Evolutionary conservation across 176 grass and related monocot species (phyloP), one percentile per base, ranked within the genome.

Genomic region (Oryza officinalis): DNA sequence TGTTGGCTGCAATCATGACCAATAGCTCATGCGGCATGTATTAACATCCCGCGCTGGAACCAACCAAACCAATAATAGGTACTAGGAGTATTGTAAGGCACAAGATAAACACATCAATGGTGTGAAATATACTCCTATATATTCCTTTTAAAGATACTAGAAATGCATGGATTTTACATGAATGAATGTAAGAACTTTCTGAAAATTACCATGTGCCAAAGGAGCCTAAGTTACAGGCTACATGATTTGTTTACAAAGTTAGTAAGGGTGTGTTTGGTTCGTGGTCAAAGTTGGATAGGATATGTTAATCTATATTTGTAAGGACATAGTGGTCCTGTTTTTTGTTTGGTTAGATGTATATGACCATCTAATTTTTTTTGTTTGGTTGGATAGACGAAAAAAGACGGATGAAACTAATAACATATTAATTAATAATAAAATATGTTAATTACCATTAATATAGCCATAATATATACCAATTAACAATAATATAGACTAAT

Each of bases 1-100:
- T 76, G 73, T 40, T 84, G 81, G 85, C 27, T 27, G 86, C 79
- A 87, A 87, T 87, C 72, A 87, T 87, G 72, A 31, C 14, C 72
- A 80, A 80, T 72, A 65, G 73, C 66, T 72, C 86, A 88, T 78
- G 86, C 72, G 72, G 65, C 27, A 31, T 4, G 76, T 11, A 43
- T 80, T 50, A 8, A 14, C 70, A 27, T 50, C 65, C 20, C 65
- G 10, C 57, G 67, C 80, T 79, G 80, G 80, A 88, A 59, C 74
- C 80, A 88, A 79, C 72, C 38, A 25, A 49, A 25, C 76, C n/a
- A 28, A 25, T 15, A 27, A 38, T 52, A 27, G 8, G 33, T 43
- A 30, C 28, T 30, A 32, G 37, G 37, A 38, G 37, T 38, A 20
- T 31, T 15, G 28, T 15, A 45, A 61, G 59, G 2, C 50, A 40